Evolutionary conservation across 257 asterid species (phyloP).

Genomic region (Salvia splendens): DNA sequence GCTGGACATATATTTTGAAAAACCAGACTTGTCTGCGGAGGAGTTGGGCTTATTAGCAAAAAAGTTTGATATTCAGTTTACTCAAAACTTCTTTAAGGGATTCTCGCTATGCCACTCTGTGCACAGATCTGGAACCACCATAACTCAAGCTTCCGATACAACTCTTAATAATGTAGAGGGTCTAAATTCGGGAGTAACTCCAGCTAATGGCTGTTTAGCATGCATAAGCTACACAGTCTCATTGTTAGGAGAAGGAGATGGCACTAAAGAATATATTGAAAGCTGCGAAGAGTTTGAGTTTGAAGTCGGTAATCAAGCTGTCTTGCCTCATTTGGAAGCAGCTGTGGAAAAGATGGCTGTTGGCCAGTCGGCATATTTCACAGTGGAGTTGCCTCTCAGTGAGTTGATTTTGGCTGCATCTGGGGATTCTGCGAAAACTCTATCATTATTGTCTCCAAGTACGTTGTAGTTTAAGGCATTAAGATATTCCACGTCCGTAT

Average conservation of each 20-base stretch:
- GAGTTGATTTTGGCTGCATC: slow-evolving; percentile 76
- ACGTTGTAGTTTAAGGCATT: slow-evolving; percentile 31
- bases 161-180: slow-evolving; percentile 42
- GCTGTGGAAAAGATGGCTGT: slow-evolving; percentile 69
- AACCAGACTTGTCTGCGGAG: slow-evolving; percentile 46
- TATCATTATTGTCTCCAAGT: slow-evolving; percentile 62
- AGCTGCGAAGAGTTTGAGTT: slow-evolving; percentile 86
- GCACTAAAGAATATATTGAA: slow-evolving; percentile 66
- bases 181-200: slow-evolving; percentile 51
- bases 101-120: slow-evolving; percentile 48
- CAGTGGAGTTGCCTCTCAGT: slow-evolving; percentile 56
- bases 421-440: slow-evolving; percentile 47
- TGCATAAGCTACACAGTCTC: slow-evolving; percentile 62
- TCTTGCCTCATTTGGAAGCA: slow-evolving; percentile 64
- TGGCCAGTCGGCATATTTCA: slow-evolving; percentile 74
- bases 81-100: slow-evolving; percentile 46
- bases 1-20: slow-evolving; percentile 61
- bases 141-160: slow-evolving; percentile 25
- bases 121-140: slow-evolving; percentile 42
- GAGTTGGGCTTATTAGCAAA: slow-evolving; percentile 49
- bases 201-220: slow-evolving; percentile 69
- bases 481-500: too few relatives aligned
- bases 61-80: slow-evolving; percentile 55
- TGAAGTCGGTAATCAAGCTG: slow-evolving; percentile 83
- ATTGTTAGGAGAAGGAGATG: slow-evolving; percentile 50